Percentiles rank a stretch among this genome's conserved stretches.
These are phyloP conservation scores for Hirschfeldia incana DNA, from an alignment of 345 rosid species.

Conservation along the genomic window DNA sequence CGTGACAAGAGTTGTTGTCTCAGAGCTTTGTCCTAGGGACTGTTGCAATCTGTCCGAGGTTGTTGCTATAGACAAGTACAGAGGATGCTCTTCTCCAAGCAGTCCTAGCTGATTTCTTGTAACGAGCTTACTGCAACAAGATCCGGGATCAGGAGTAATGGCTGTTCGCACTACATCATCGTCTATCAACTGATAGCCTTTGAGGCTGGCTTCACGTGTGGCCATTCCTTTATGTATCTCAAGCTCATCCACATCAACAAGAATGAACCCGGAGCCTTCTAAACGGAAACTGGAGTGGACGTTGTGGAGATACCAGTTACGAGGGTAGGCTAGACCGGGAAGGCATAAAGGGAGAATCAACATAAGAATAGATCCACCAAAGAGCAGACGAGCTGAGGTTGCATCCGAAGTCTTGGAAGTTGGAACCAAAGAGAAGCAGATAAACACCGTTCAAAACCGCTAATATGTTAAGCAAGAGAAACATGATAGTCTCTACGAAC, in stretches of 20 bases:
- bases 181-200: constrained; percentile 37
- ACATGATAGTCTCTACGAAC: constrained; percentile 72
- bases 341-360: constrained; percentile 70
- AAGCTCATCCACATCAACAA: constrained; percentile 79
- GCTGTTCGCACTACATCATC: constrained; percentile 18
- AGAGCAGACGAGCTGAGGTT: constrained; percentile 53
- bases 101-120: constrained; percentile 56
- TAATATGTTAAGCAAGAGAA: constrained; percentile 66
- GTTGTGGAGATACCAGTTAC: constrained; percentile 67
- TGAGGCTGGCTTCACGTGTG: constrained; percentile 47
- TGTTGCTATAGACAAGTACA: constrained; percentile 82
- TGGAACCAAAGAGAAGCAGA: constrained; percentile 71
- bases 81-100: constrained; percentile 83
- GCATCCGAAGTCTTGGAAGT: constrained; percentile 46
- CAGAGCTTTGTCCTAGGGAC: constrained; percentile 62
- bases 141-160: constrained; percentile 21
- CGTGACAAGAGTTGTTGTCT: constrained; percentile 70
- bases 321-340: constrained; percentile 78
- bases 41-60: constrained; percentile 91
- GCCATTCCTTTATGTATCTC: constrained; percentile 72
- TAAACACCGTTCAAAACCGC: constrained; percentile 79
- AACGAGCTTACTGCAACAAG: constrained; percentile 52
- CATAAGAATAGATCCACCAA: constrained; percentile 69
- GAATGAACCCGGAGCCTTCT: constrained; percentile 63
- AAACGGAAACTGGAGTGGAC: constrained; percentile 65